Evolutionary conservation across 331 rosid genomes (phyloP), one percentile per base, ranked within the genome.

Genomic region (Acacia pycnantha): DNA sequence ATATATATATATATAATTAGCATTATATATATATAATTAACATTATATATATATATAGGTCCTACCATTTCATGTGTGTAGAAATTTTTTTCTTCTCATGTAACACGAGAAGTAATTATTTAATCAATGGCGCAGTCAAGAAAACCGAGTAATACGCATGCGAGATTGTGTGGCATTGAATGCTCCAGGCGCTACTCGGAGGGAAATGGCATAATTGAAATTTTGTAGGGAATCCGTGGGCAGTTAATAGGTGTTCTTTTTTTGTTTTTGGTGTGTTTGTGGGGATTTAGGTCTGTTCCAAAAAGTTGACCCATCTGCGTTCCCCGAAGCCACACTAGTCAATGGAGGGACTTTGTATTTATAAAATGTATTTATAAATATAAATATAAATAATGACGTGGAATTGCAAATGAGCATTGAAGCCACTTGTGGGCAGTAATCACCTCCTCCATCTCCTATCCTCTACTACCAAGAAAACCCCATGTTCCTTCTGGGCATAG

Each of bases 281-380:
- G 9, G 0, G 0, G 18, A 65, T 40, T 5, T 4, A 48, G 16
- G 48, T 2, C 22, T 37, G 24, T 70, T 21, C 31, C 11, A 6
- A 13, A 15, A n/a, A 8, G 47, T 37, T 41, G 47, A 64, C n/a
- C 50, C 65, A 12, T 7, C 12, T 8, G 79, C 86, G 27, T 83
- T 81, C 88, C 11, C 21, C 74, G 88, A 81, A 75, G 47, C 29
- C 41, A 8, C 84, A 46, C 46, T 6, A 8, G 31, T n/a, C 70
- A 64, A 83, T 65, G 33, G 4, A 21, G 16, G 27, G 3, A 51
- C 53, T 71, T 24, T 77, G 47, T 8, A 22, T 58, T 54, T 43
- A 43, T 3, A 13, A 47, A 11, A n/a, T 77, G 47, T 8, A 22
- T 58, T 54, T 43, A 43, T 3, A 13, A 47, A 11, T 53, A 62